These are phyloP conservation scores for Spinellus fusiger DNA, from an alignment of 192 early-diverging fungal genomes.

Conservation along the genomic window DNA sequence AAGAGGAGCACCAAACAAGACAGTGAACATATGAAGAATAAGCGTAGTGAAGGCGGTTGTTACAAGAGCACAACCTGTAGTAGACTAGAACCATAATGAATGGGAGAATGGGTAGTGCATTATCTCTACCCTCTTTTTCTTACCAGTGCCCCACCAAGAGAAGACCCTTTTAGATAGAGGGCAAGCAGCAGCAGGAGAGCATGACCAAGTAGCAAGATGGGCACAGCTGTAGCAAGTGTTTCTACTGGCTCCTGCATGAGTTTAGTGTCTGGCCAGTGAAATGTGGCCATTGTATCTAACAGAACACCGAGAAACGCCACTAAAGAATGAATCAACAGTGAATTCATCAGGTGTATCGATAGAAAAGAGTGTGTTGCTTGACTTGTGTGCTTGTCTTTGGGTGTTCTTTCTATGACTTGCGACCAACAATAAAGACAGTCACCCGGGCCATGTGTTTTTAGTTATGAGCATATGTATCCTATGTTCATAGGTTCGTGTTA, in stretches of 20 bases:
- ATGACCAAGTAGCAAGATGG: slow-evolving; percentile 9
- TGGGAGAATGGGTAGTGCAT: not conserved
- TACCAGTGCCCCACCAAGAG: not conserved
- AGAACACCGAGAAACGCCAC: slow-evolving; percentile 2
- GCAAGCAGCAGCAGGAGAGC: slow-evolving; percentile 3
- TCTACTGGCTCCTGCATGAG: slow-evolving; percentile 18
- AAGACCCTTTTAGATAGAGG: slow-evolving; percentile 2
- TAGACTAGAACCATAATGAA: not conserved
- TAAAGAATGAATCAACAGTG: not conserved
- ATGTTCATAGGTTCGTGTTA: too few species aligned
- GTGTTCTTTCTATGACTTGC: too few species aligned
- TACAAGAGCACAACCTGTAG: not conserved
- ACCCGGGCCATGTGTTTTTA: too few species aligned
- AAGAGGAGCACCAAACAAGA: slow-evolving; percentile 33
- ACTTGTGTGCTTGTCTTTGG: too few species aligned
- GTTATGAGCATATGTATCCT: too few species aligned
- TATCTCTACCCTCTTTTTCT: not conserved
- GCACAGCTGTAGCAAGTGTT: slow-evolving; percentile 15
- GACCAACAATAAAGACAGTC: too few species aligned
- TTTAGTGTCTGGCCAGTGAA: slow-evolving; percentile 11
- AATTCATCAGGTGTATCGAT: too few species aligned
- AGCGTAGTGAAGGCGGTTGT: slow-evolving; percentile 7
- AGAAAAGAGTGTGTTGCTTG: too few species aligned
- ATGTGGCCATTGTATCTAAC: slow-evolving; percentile 8
- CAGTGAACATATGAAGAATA: slow-evolving; percentile 22